A percentile compares a stretch with the other conserved stretches of the same genome.
These are phyloP conservation scores for Chlamydomonas applanata DNA, from an alignment of 139 green algal species.

Conservation along the genomic window DNA sequence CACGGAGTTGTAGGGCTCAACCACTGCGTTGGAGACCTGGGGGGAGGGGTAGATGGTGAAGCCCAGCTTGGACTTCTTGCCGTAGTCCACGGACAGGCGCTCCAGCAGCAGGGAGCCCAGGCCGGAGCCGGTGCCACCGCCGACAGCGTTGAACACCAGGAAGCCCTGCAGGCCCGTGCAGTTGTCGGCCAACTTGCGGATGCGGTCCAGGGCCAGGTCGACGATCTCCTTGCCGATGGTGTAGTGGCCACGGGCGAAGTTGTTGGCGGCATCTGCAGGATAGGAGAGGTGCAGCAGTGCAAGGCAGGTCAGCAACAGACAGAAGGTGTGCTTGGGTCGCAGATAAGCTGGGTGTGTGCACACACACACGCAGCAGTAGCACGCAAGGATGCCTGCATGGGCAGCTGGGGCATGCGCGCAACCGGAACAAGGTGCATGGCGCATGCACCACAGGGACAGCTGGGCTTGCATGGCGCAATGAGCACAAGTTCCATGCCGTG, in stretches of 20 bases:
- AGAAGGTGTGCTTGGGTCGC: too few species aligned
- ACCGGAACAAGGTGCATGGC: too few species aligned
- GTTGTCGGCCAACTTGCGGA: slow-evolving; percentile 86
- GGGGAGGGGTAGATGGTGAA: slow-evolving; percentile 96
- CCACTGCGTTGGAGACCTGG: slow-evolving; percentile 91
- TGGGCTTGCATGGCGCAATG: slow-evolving; percentile 53
- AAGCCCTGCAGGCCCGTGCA: slow-evolving; percentile 97
- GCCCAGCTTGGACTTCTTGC: slow-evolving; percentile 99
- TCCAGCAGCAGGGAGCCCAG: slow-evolving; percentile 96
- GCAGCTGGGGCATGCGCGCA: too few species aligned
- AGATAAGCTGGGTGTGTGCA: too few species aligned
- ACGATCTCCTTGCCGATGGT: slow-evolving; percentile 97
- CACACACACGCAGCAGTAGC: too few species aligned
- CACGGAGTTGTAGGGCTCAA: slow-evolving; percentile 97
- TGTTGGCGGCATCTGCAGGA: slow-evolving; percentile 49
- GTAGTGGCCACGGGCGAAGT: slow-evolving; percentile 84
- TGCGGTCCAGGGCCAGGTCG: slow-evolving; percentile 90
- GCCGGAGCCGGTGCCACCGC: slow-evolving; percentile 92
- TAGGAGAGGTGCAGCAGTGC: too few species aligned
- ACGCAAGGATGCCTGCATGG: too few species aligned
- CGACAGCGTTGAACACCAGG: slow-evolving; percentile 96
- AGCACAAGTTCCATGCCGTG: slow-evolving; percentile 48
- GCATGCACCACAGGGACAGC: too few species aligned
- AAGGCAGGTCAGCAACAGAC: too few species aligned
- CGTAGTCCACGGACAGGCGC: slow-evolving; percentile 97